phyloP scores from a whole-genome alignment of 2,329 filamentous ascomycete species.

The Tolypocladium endophyticum region DNA sequence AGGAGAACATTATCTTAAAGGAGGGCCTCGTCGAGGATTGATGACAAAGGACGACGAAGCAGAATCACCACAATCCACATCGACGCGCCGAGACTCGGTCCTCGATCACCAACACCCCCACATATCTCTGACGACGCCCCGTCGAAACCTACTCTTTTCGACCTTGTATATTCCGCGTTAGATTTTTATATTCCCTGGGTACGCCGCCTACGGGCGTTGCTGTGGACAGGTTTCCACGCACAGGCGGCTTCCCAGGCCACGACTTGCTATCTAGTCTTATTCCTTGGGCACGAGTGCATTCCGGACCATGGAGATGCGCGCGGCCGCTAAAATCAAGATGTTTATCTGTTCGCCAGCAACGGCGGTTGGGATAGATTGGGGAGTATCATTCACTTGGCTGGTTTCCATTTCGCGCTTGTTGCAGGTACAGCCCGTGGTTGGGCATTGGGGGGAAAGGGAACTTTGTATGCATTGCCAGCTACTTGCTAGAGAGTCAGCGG shows the following conservation, averaged over 20 bases:
- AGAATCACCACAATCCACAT: neutral
- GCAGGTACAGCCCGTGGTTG: neutral
- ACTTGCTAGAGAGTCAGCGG: conserved; percentile 1
- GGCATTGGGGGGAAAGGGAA: neutral
- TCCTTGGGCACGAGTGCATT: neutral
- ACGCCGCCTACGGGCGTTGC: neutral
- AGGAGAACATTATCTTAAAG: no score
- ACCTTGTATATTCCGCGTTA: neutral
- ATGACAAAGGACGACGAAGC: neutral
- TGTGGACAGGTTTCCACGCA: neutral
- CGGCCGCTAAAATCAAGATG: neutral
- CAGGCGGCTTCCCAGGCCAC: neutral
- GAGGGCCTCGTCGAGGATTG: conserved; percentile 3
- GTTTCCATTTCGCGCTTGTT: neutral
- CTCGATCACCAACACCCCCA: neutral
- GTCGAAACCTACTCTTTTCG: neutral
- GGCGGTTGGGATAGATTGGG: neutral
- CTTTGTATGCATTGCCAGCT: conserved; percentile 1
- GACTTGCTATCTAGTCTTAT: neutral
- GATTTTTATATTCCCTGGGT: neutral
- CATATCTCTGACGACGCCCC: neutral
- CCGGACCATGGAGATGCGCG: neutral
- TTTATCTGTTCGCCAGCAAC: neutral
- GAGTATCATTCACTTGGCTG: neutral
- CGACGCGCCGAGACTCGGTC: neutral